Conservation (phyloP, 495 filamentous ascomycete genomes). For the Neurospora africana region DNA sequence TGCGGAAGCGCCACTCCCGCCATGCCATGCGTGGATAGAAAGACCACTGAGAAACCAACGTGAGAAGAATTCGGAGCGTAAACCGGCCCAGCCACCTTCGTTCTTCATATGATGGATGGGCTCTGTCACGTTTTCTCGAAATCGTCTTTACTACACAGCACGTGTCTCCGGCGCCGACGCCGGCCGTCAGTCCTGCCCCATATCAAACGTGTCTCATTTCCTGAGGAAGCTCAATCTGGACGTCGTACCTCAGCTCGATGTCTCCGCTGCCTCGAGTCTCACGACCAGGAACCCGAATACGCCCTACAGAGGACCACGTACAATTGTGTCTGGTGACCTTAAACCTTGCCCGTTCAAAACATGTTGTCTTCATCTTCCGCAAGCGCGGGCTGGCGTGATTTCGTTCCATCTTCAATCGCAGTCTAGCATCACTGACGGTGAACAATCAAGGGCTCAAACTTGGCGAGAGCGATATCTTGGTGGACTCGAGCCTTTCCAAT, state of each 20-base stretch:
- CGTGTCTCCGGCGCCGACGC: not conserved
- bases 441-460: not conserved
- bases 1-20: not conserved
- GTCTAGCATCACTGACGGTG: not conserved
- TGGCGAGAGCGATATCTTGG: not conserved
- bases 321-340: not conserved
- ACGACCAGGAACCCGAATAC: not conserved
- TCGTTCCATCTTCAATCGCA: not conserved
- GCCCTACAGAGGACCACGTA: not conserved
- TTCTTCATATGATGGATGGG: not conserved
- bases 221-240: not conserved
- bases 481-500: not conserved
- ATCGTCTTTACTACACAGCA: not conserved
- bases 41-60: not conserved
- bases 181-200: not conserved
- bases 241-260: not conserved
- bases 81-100: not conserved
- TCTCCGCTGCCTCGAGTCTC: not conserved
- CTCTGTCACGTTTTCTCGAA: not conserved
- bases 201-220: not conserved
- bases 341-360: not conserved
- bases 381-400: not conserved
- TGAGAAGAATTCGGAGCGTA: not conserved
- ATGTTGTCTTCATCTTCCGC: not conserved
- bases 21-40: not conserved